A percentile compares a stretch with the other conserved stretches of the same genome.
Conservation (phyloP, 2,329 filamentous ascomycete genomes). For the Fusarium secorum region DNA sequence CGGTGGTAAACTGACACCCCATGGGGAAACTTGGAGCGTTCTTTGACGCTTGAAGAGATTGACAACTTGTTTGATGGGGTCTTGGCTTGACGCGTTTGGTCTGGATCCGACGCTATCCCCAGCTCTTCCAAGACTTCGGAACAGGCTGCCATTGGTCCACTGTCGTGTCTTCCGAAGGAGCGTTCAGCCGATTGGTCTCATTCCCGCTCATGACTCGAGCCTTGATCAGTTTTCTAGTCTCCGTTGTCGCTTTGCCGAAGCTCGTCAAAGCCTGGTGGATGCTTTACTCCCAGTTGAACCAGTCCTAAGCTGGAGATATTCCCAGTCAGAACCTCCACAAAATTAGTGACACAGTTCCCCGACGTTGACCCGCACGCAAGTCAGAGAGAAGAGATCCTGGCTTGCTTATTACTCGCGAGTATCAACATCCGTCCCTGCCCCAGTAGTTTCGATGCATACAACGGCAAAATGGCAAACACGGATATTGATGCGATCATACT, state of each 20-base stretch:
- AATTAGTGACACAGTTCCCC: neutral
- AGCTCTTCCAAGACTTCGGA: neutral
- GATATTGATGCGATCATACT: slow-evolving; percentile 20
- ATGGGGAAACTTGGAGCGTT: slow-evolving; percentile 12
- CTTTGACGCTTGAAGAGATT: neutral
- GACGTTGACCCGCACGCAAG: neutral
- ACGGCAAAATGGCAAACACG: slow-evolving; percentile 4
- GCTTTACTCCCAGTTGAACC: neutral
- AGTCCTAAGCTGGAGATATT: neutral
- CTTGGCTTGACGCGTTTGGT: neutral
- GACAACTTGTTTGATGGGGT: neutral
- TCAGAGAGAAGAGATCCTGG: neutral
- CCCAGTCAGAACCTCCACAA: neutral
- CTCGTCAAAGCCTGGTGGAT: neutral
- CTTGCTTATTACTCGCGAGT: neutral
- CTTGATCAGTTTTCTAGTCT: neutral
- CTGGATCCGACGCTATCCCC: neutral
- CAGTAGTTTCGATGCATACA: neutral
- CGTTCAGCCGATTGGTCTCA: neutral
- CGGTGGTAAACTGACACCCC: neutral
- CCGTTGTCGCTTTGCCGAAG: neutral
- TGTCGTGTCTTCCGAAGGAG: rapidly evolving
- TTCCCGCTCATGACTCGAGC: neutral
- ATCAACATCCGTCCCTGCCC: neutral
- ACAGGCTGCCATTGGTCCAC: rapidly evolving